Base-by-base conservation (phyloP, 371 early-diverging fungal species). In the Parasitella parasitica region DNA sequence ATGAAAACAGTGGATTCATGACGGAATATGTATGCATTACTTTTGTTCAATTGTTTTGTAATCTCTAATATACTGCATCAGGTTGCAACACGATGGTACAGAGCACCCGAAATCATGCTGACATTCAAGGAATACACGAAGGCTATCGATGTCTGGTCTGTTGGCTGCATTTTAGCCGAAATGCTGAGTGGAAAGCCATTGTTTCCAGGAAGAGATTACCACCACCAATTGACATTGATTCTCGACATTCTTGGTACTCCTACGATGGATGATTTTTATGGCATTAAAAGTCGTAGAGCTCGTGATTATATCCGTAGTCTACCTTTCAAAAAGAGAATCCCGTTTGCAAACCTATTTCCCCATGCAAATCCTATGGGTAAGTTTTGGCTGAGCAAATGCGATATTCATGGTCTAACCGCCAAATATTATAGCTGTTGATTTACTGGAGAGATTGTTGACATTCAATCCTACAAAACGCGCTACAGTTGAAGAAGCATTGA, bases 71-170 rank as follows among this genome's bases (percentile, higher is more conserved):
- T 46, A 1, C 5, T 32, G 4, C 32, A 8, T 3, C 13, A 46
- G 46, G 46, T 97, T 18, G 94, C 98, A 8, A 99, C 99, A 13
- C 85, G 98, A 64, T 99, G 99, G 98, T 99, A 99, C 77, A 90
- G 99, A 65, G 93, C 99, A 27, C 99, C 99, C 32, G 99, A 99
- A 72, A 93, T 99, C 68, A 95, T 99, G 91, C 79, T 99, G 66
- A 95, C 96, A 5, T 93, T 94, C 72, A 90, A 92, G 63, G 89
- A 90, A 51, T 99, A 99, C 75, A 94, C 95, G 55, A 95, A 95
- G 72, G 97, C 97, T 0, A 94, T 95, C 61, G 99, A 99, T 80
- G 93, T 98, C 51, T 98, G 99, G 99, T 93, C 96, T 0, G 95
- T 97, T 11, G 99, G 99, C 13, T 97, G 97, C 72, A 94, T 98